Conservation (phyloP, 495 filamentous ascomycete genomes). For the Jackrogersella minutella region DNA sequence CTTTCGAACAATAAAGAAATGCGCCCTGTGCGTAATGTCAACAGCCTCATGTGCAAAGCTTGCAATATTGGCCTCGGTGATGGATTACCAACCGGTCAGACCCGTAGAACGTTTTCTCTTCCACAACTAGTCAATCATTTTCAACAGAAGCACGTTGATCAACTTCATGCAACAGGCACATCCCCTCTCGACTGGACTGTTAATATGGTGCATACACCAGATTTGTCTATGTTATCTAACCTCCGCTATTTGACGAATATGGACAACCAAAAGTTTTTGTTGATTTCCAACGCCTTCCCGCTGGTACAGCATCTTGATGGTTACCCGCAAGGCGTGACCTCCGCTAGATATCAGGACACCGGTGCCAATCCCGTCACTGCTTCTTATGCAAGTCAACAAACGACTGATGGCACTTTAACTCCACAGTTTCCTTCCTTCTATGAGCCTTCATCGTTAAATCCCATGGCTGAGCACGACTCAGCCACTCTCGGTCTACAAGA, state of each 20-base stretch:
- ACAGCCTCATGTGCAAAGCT: slow-evolving; percentile 69
- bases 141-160: slow-evolving; percentile 62
- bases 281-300: slow-evolving; percentile 68
- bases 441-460: not conserved
- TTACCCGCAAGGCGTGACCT: not conserved
- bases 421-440: not conserved
- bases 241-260: slow-evolving; percentile 60
- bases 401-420: not conserved
- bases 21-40: slow-evolving; percentile 70
- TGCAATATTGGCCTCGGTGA: slow-evolving; percentile 56
- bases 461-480: not conserved
- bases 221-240: slow-evolving; percentile 55
- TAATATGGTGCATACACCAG: slow-evolving; percentile 76
- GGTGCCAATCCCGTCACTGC: not conserved
- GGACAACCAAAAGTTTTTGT: slow-evolving; percentile 61
- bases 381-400: not conserved
- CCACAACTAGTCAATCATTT: slow-evolving; percentile 74
- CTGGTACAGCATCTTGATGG: slow-evolving; percentile 34
- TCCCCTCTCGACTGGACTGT: slow-evolving; percentile 65
- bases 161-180: slow-evolving; percentile 39
- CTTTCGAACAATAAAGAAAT: slow-evolving; percentile 70
- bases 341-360: not conserved
- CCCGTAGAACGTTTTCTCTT: slow-evolving; percentile 64
- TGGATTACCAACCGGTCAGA: slow-evolving; percentile 45
- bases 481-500: not conserved